These are phyloP conservation scores for Mycogone perniciosa DNA, from an alignment of 2,329 filamentous ascomycete genomes.

Conservation along the genomic window DNA sequence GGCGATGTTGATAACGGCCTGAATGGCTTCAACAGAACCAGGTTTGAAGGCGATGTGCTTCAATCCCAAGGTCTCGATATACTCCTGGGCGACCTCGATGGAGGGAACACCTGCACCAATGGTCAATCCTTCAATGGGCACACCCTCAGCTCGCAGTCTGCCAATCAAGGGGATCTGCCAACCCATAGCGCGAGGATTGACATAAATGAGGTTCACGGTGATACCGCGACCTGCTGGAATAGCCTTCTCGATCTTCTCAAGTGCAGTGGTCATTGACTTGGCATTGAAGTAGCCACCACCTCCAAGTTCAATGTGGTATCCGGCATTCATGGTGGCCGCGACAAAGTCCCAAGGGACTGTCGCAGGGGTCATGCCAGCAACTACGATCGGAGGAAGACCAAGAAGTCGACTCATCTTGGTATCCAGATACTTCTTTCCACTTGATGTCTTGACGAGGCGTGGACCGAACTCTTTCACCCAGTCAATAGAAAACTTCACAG, in stretches of 20 bases:
- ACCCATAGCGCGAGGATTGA: slow-evolving; percentile 80
- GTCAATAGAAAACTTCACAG: slow-evolving; percentile 89
- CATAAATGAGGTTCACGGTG: slow-evolving; percentile 84
- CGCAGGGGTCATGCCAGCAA: slow-evolving; percentile 88
- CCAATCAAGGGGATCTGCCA: slow-evolving; percentile 88
- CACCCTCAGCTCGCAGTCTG: slow-evolving; percentile 73
- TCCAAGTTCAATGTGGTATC: slow-evolving; percentile 88
- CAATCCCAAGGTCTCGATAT: slow-evolving; percentile 85
- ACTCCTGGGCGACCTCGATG: slow-evolving; percentile 86
- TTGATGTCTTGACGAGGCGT: slow-evolving; percentile 82
- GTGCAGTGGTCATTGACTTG: slow-evolving; percentile 73
- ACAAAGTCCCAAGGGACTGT: slow-evolving; percentile 91
- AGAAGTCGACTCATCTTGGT: slow-evolving; percentile 91
- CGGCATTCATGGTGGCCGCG: slow-evolving; percentile 85
- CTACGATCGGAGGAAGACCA: slow-evolving; percentile 79
- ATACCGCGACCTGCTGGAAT: slow-evolving; percentile 85
- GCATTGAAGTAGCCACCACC: slow-evolving; percentile 86
- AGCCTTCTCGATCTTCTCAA: slow-evolving; percentile 75
- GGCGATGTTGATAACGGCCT: slow-evolving; percentile 85
- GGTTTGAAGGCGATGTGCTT: slow-evolving; percentile 96
- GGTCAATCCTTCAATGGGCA: slow-evolving; percentile 85
- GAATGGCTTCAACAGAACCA: slow-evolving; percentile 80
- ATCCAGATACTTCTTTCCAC: slow-evolving; percentile 85
- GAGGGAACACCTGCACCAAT: slow-evolving; percentile 93
- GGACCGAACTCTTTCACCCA: slow-evolving; percentile 98